Base-by-base conservation (phyloP, 2,329 filamentous ascomycete genomes). In the Curvularia lunata region DNA sequence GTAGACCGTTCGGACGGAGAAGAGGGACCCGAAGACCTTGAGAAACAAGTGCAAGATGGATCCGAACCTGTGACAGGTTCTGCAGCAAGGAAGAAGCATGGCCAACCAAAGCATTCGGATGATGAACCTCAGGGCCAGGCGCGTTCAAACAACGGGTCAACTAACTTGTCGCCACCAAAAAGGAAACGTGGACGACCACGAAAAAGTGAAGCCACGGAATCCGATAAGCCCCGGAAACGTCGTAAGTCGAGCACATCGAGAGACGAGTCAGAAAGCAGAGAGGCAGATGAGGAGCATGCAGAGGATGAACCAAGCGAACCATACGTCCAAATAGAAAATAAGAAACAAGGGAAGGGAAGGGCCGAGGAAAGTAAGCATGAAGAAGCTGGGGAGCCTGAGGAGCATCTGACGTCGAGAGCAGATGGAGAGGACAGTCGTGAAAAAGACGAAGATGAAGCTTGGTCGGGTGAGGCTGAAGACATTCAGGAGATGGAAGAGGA, bases 151-250 rank as follows among this genome's bases (percentile, higher is more conserved):
- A 5, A 42, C 16, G 3, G 12, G 19, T 3, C 34, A 2, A 42
- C n/a, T 9, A 9, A 21, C 12, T 28, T 48, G 28, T 27, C 49
- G 27, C 27, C 27, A 2, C 16, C 16, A 16, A 42, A 42, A 41
- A 51, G 51, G 53, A 40, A 40, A 27, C 48, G 42, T 18, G 27
- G 27, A 1, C 42, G 42, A 13, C 12, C 48, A 16, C 48, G 48
- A 16, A 52, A 41, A 12, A 56, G 42, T 4, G 49, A 47, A 12
- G 34, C 13, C 1, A 12, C 19, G 10, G 18, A 48, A 18, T 3
- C 19, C 12, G 27, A 34, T n/a, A 41, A 40, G 21, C 21, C 18
- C 8, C 12, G 53, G 28, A 42, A 30, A 47, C 34, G 18, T 21
- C 1, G 13, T 9, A 38, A 38, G 9, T n/a, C 21, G 1, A 47